Evolutionary conservation across 495 filamentous ascomycete species (phyloP).

Genomic region (Neurospora pannonica): DNA sequence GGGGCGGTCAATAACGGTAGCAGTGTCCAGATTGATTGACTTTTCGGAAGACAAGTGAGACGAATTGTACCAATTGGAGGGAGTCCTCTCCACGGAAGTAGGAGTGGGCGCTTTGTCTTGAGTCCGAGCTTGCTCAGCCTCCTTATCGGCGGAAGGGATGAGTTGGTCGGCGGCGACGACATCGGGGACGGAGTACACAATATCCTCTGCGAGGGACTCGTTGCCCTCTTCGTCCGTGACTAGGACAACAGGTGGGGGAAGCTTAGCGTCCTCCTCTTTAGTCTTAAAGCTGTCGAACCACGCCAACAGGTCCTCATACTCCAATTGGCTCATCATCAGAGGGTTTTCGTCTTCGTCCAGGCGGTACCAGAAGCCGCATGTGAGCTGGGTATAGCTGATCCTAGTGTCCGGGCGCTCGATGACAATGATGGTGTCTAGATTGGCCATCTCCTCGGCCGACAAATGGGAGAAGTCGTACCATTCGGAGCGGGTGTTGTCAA

Average conservation of each 20-base stretch:
- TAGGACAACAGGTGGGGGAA: fast-evolving
- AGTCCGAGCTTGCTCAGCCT: no score
- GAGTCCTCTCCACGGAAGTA: not conserved
- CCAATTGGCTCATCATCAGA: not conserved
- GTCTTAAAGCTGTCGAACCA: not conserved
- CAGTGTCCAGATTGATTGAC: not conserved
- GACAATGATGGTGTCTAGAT: not conserved
- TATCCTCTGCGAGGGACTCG: no score
- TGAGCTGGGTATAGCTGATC: fast-evolving
- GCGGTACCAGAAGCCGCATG: not conserved
- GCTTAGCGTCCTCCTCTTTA: not conserved
- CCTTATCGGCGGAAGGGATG: no score
- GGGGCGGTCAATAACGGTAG: not conserved
- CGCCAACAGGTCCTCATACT: not conserved
- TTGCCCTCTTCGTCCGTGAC: not conserved
- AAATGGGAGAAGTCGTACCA: not conserved
- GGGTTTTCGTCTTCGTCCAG: not conserved
- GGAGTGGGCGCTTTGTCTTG: no score
- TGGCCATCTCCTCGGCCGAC: not conserved
- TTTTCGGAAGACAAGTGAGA: no score
- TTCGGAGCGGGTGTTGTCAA: not conserved
- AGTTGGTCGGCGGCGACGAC: no score
- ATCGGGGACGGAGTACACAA: no score
- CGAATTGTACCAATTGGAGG: not conserved
- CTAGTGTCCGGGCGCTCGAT: not conserved